Evolutionary conservation across 805 yeast species (phyloP), one percentile per base, ranked within the genome.

Genomic region (Blastobotrys attinorum): DNA sequence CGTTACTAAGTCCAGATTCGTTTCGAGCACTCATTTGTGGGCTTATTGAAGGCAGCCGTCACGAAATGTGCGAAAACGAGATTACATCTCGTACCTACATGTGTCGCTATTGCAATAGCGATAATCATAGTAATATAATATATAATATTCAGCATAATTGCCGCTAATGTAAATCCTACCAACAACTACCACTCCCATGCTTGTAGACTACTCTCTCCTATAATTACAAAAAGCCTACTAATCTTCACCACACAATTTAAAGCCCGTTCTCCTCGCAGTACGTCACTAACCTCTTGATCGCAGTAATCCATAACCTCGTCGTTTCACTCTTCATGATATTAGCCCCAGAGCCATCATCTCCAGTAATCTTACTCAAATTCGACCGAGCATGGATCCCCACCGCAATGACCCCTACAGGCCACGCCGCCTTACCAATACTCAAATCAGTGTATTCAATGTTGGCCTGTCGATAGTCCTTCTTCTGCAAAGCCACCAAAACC

Each of bases 391-490:
- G 96, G 46, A 87, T 84, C 39, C 92, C 87, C 13, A 87, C 82
- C 45, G 76, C 76, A 5, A 77, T 67, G 11, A 87, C 83, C 22
- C 96, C 96, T 50, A 86, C 82, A 2, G 96, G 96, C 95, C 95
- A 87, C 3, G 92, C 89, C 2, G 83, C 86, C 52, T 85, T 84
- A 1, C 96, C 96, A 15, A 87, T 81, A 56, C 90, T 81, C 45
- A 87, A 63, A 49, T 81, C 74, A 68, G 86, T 65, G 53, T 87
- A 87, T 21, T 79, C 69, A 54, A 84, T 85, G 47, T 75, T 75
- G 3, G 90, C 86, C 40, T 64, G 64, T 31, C 59, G 57, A 50
- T 60, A 77, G 29, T 77, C 71, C 13, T 59, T 55, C 8, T 63
- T 55, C 59, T 86, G 95, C n/a, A 83, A 43, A 53, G 79, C 71